Conservation (phyloP, 2,329 filamentous ascomycete species). For the Colletotrichum falcatum region DNA sequence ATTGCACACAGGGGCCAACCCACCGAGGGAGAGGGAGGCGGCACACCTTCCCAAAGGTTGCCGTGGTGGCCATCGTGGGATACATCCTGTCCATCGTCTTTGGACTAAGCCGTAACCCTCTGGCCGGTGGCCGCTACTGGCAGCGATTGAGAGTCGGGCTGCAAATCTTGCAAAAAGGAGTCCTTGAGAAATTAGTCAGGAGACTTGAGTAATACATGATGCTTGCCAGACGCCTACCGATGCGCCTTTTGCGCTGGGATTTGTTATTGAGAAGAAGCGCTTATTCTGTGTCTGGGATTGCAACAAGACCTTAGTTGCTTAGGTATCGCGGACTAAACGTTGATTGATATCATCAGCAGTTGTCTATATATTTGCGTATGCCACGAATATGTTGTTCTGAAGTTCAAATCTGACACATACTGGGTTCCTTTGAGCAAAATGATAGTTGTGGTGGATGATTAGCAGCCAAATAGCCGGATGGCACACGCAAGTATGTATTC, state of each 20-base stretch:
- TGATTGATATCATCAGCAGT: no score
- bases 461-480: background rate
- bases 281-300: background rate
- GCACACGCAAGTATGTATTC: no score
- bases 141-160: background rate
- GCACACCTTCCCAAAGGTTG: background rate
- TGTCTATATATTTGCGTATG: no score
- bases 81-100: slow-evolving; percentile 3
- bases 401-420: background rate
- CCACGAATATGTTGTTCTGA: no score
- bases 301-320: background rate
- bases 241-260: background rate
- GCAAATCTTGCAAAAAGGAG: background rate
- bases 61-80: background rate
- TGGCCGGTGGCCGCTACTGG: background rate
- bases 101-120: background rate
- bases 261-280: no score
- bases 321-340: no score
- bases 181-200: background rate
- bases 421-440: background rate
- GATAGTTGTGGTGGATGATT: background rate
- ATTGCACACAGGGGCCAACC: background rate
- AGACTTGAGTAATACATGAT: background rate
- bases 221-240: fast-evolving
- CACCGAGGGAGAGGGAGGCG: background rate